Evolutionary conservation across 768 basidiomycete genomes (phyloP), one percentile per base, ranked within the genome.

Genomic region (Cyclocybe cylindracea): DNA sequence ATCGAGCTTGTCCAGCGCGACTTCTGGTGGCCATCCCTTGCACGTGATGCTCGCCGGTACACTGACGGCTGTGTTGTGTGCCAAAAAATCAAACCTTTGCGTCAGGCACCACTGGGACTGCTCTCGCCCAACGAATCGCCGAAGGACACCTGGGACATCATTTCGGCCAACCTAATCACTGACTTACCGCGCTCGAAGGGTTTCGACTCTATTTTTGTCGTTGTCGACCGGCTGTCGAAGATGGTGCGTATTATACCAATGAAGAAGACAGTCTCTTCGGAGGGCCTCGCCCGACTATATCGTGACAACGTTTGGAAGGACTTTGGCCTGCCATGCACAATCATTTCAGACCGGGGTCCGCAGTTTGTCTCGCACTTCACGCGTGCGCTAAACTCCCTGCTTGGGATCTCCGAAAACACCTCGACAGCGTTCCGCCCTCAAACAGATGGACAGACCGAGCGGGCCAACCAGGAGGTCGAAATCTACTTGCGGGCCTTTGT

Each of bases 351-450:
- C 35, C 51, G 62, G 2, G 70, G 65, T 3, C 49, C 66, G 0
- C 59, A 63, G 29, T 76, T 74, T 39, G 60, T 62, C 1, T 62
- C 68, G 1, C 29, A 59, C 6, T 70, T 75, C 58, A 74, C 66
- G 54, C 8, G 43, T 1, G 68, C 65, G 0, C 49, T 78, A 0
- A 62, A 64, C 19, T 29, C 40, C 18, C 44, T 63, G 0, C 65
- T 77, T 0, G 65, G 69, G 0, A 73, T 78, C 37, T 43, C 70
- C 10, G 45, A 47, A 2, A 68, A 66, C 33, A 53, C 69, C 0
- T 69, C 66, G 6, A 78, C 77, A 0, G 76, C 75, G 1, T 78
- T 70, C 44, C 78, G 77, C 62, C n/a, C n/a, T n/a, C n/a, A n/a
- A n/a, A n/a, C n/a, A n/a, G n/a, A n/a, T n/a, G n/a, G n/a, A n/a